phyloP scores from a whole-genome alignment of 2,329 filamentous ascomycete genomes.

The Trichocomaceae sp. region DNA sequence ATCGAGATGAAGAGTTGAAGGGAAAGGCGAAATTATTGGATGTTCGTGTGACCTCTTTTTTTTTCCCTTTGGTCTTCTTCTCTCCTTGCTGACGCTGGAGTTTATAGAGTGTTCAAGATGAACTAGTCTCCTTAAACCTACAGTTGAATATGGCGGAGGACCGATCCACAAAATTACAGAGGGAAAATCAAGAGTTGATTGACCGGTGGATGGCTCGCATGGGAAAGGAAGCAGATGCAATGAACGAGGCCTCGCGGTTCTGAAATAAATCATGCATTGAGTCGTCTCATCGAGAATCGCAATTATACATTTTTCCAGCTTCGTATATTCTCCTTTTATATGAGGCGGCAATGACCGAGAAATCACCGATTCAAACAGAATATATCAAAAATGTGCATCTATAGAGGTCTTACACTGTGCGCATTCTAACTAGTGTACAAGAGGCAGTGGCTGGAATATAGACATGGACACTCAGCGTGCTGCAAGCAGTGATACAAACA shows the following conservation, averaged over 20 bases:
- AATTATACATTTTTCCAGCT: background rate
- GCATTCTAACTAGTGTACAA: conserved; percentile 5
- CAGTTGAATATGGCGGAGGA: conserved; percentile 83
- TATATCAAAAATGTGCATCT: background rate
- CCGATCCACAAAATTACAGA: conserved; percentile 62
- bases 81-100: background rate
- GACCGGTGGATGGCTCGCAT: conserved; percentile 87
- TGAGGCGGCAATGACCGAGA: background rate
- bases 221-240: conserved; percentile 75
- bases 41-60: conserved; percentile 38
- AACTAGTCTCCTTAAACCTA: conserved; percentile 79
- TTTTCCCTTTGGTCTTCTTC: background rate
- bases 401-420: background rate
- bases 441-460: background rate
- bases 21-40: conserved; percentile 79
- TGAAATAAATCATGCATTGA: conserved; percentile 13
- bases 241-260: conserved; percentile 59
- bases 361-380: background rate
- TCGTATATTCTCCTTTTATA: background rate
- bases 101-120: conserved; percentile 73
- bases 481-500: background rate
- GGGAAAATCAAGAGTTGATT: conserved; percentile 82
- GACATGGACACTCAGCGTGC: background rate
- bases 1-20: conserved; percentile 76
- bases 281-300: background rate